Evolutionary conservation across 176 grass and related monocot species (phyloP), one percentile per base, ranked within the genome.

Genomic region (Bothriochloa decipiens): DNA sequence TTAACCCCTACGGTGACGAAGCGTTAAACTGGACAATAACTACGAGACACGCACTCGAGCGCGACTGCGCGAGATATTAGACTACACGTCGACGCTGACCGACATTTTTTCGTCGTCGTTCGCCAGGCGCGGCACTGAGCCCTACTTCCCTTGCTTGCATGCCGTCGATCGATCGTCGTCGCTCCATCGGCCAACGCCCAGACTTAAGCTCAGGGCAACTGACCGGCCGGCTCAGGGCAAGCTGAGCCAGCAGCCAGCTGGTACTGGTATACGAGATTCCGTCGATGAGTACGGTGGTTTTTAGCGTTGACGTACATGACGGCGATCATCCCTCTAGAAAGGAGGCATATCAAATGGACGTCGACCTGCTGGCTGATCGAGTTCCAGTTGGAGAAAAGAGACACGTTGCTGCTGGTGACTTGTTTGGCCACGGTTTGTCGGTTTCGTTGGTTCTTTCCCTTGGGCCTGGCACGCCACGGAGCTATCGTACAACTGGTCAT

Each of bases 1-100:
- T 68, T 68, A 32, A 23, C 28, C 20, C 58, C 71, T 18, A 20
- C 27, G 62, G 42, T 67, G 64, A n/a, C 26, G 28, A 80, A 17
- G 78, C 28, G 16, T 66, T 47, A 46, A 35, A 68, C 42, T 46
- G 28, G 77, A 67, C 26, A 7, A 45, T 27, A 22, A 5, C 26
- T 66, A 22, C 5, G 42, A 32, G 63, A 36, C 78, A 11, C 11
- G 35, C 4, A 36, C 35, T 50, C 20, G 28, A 25, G 7, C 43
- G 14, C n/a, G n/a, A n/a, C n/a, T n/a, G n/a, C n/a, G n/a, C 4
- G 43, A 50, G 23, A 65, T 20, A 50, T 68, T 36, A 36, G 78
- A 81, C 64, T 68, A 25, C 45, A 69, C 28, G 45, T 10, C 64
- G 63, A 81, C 45, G 45, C 43, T 64, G 46, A 69, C 78, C 42